These are phyloP conservation scores for Aspergillus flavus DNA, from an alignment of 2,329 filamentous ascomycete genomes.

Conservation along the genomic window DNA sequence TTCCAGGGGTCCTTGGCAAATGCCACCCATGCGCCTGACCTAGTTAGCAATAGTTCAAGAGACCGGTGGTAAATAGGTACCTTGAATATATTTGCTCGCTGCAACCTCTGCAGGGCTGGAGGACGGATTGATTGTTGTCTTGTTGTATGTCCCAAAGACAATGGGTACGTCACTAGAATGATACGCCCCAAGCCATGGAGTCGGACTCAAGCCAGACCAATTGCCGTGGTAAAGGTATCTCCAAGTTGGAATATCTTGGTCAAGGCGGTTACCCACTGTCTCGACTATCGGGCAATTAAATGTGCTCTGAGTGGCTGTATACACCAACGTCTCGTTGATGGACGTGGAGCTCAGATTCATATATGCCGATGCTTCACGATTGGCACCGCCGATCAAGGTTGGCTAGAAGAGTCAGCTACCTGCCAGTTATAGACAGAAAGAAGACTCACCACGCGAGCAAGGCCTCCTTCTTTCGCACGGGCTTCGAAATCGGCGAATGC, in stretches of 20 bases:
- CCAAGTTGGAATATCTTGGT: neutral
- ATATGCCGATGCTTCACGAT: neutral
- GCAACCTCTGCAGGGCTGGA: neutral
- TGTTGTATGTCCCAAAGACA: neutral
- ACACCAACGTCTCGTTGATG: neutral
- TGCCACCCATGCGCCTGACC: neutral
- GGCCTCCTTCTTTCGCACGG: neutral
- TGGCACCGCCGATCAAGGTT: neutral
- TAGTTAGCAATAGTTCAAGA: neutral
- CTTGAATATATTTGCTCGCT: neutral
- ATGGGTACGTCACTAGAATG: neutral
- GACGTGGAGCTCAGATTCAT: neutral
- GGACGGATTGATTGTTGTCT: neutral
- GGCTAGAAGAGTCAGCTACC: neutral
- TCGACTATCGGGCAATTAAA: neutral
- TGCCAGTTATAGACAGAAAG: accelerated
- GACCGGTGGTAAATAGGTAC: neutral
- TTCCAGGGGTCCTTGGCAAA: slow-evolving; percentile 1
- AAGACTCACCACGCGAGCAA: neutral
- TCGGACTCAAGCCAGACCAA: neutral
- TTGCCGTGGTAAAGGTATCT: neutral
- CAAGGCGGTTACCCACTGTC: neutral
- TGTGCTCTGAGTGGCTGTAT: neutral
- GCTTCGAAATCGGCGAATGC: neutral
- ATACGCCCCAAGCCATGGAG: neutral